Conservation (phyloP, 2,329 filamentous ascomycete genomes). For the Talaromyces piceae region DNA sequence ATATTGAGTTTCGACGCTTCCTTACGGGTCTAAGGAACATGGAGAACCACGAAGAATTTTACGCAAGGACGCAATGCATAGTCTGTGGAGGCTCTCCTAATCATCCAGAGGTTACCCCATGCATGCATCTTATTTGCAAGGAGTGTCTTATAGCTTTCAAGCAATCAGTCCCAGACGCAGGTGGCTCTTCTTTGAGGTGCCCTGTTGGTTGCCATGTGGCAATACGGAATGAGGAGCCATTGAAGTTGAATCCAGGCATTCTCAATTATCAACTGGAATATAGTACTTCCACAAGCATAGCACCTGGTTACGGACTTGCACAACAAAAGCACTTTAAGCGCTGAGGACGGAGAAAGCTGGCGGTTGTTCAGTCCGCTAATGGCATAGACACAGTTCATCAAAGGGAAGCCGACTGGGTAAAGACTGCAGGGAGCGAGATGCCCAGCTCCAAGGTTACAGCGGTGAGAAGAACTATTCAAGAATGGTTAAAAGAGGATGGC, state of each 20-base stretch:
- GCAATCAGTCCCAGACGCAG: not conserved
- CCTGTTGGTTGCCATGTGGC: slow-evolving; percentile 29
- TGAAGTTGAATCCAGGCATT: not conserved
- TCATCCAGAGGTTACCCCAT: not conserved
- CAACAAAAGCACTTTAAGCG: not conserved
- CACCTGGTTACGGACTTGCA: not conserved
- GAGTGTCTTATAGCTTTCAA: not conserved
- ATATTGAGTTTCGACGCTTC: not conserved
- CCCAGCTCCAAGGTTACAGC: slow-evolving; percentile 35
- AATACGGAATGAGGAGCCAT: slow-evolving; percentile 25
- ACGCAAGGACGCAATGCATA: not conserved
- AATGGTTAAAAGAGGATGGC: slow-evolving; percentile 38
- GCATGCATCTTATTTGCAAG: slow-evolving; percentile 6
- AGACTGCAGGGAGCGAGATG: slow-evolving; percentile 17
- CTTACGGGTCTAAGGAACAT: not conserved
- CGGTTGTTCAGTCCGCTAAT: not conserved
- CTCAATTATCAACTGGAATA: not conserved
- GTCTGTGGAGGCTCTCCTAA: not conserved
- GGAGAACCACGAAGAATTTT: not conserved
- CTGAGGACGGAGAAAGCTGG: not conserved
- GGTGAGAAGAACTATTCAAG: slow-evolving; percentile 27
- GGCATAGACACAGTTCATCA: slow-evolving; percentile 46
- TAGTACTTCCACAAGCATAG: too few species aligned
- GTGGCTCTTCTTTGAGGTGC: not conserved
- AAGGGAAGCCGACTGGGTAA: slow-evolving; percentile 26